Percentiles rank a stretch among this genome's conserved stretches.
Evolutionary conservation across 2,329 filamentous ascomycete species (phyloP).

Genomic region (Neofusicoccum sp.): DNA sequence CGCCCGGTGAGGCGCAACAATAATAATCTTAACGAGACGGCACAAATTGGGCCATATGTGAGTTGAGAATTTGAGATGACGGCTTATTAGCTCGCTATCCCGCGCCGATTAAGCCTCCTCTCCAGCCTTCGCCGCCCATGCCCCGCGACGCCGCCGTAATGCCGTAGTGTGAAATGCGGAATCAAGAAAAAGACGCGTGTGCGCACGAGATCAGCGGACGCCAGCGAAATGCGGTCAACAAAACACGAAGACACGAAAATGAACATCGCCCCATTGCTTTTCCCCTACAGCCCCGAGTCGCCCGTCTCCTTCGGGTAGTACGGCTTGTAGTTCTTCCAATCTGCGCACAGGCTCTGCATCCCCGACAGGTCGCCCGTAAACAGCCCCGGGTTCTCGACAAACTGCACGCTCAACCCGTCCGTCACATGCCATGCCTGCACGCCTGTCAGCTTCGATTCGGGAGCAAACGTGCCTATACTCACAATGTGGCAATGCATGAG

Average conservation of each 20-base stretch:
- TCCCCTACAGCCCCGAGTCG: slow-evolving; percentile 15
- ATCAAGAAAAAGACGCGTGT: neutral
- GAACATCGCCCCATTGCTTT: too few species aligned
- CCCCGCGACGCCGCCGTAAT: neutral
- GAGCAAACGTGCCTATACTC: neutral
- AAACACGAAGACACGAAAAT: neutral
- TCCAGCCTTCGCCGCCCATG: neutral
- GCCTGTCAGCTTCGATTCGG: neutral
- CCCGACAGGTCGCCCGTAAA: slow-evolving; percentile 26
- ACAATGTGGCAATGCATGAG: slow-evolving; percentile 22
- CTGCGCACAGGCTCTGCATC: slow-evolving; percentile 28
- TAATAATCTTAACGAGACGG: neutral
- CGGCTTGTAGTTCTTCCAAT: slow-evolving; percentile 32
- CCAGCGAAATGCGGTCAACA: neutral
- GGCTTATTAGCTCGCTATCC: neutral
- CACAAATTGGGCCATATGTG: too few species aligned
- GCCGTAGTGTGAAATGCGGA: neutral
- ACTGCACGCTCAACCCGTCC: slow-evolving; percentile 51
- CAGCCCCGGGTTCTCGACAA: slow-evolving; percentile 45
- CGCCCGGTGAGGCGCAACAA: neutral
- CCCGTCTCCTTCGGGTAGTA: neutral
- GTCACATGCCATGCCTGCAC: slow-evolving; percentile 32
- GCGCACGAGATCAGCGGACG: neutral
- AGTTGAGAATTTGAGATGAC: too few species aligned
- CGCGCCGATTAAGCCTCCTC: neutral